A percentile compares a stretch with the other conserved stretches of the same genome.
phyloP scores from a whole-genome alignment of 768 basidiomycete genomes.

The Amanita rubescens region DNA sequence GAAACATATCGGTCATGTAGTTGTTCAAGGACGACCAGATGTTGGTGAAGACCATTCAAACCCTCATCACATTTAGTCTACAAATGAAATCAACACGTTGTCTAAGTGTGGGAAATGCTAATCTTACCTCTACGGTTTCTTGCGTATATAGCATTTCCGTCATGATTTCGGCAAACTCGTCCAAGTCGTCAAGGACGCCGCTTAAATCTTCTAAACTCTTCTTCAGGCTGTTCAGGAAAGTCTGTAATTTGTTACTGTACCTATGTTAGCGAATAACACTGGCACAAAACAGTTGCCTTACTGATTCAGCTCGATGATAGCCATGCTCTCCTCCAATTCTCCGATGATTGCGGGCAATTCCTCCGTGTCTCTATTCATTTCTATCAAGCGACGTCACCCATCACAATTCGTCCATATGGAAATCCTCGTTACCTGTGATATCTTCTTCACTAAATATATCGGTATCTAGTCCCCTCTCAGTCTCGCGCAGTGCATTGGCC shows the following conservation, averaged over 20 bases:
- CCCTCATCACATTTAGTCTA: conserved; percentile 48
- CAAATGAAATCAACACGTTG: neutral
- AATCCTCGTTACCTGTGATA: conserved; percentile 40
- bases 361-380: conserved; percentile 75
- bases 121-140: conserved; percentile 55
- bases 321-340: conserved; percentile 57
- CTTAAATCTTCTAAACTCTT: conserved; percentile 44
- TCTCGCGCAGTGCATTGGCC: conserved; percentile 57
- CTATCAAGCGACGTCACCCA: conserved; percentile 27
- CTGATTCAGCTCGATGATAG: conserved; percentile 49
- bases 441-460: conserved; percentile 56
- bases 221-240: conserved; percentile 34
- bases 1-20: conserved; percentile 59
- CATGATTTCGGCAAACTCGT: conserved; percentile 77
- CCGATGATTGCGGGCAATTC: conserved; percentile 69
- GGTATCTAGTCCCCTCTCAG: conserved; percentile 50
- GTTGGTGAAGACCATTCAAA: conserved; percentile 49
- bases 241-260: conserved; percentile 42
- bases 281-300: conserved; percentile 25
- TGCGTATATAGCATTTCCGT: conserved; percentile 67
- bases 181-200: conserved; percentile 53
- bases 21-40: conserved; percentile 53
- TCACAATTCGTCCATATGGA: neutral
- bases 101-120: neutral
- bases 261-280: neutral